Base-by-base conservation (phyloP, 495 filamentous ascomycete species). In the Haplographium delicatum region DNA sequence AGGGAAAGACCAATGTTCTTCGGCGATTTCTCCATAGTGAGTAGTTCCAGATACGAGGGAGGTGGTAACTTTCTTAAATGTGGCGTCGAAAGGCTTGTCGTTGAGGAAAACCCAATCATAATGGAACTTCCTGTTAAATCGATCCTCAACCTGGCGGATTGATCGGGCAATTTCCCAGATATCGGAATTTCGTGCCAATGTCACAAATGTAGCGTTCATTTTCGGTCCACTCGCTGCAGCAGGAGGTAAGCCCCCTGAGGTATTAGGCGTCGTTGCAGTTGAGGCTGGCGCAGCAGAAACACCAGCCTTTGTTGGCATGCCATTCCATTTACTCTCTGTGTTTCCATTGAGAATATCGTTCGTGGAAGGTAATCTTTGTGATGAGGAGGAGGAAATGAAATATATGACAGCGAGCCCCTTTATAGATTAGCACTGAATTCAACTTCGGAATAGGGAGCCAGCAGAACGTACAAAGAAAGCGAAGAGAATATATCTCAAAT, bases 21-120 rank as follows among this genome's bases (percentile, higher is more conserved):
- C 68, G 13, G 87, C 78, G 42, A 95, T 93, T 58, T 82, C 69
- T 56, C 90, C 94, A 66, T 96, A 98, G 65, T 86, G 78, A 15
- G 93, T 88, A 49, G 77, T 91, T 22, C 93, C 93, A 13, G 90
- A 96, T n/a, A 89, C 84, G 27, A 98, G 75, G 4, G 88, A 80
- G 9, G 81, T 82, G 13, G 93, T 98, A 48, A 98, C 78, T 61
- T 86, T 90, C 69, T 88, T 97, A 72, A 98, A 98, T 9, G 80
- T 79, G 1, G 87, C 84, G 58, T 95, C 86, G 59, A 98, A 98
- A 1, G 88, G 85, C 63, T 89, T 79, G 64, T 98, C 93, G 66
- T 98, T 98, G 55, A 98, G 68, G 72, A 98, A 98, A 23, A 98
- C 94, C 93, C 93, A 98, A 63, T 97, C 93, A 67, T 98, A 98